phyloP scores from a whole-genome alignment of 306 rosid species.

The Rubus parviflorus region DNA sequence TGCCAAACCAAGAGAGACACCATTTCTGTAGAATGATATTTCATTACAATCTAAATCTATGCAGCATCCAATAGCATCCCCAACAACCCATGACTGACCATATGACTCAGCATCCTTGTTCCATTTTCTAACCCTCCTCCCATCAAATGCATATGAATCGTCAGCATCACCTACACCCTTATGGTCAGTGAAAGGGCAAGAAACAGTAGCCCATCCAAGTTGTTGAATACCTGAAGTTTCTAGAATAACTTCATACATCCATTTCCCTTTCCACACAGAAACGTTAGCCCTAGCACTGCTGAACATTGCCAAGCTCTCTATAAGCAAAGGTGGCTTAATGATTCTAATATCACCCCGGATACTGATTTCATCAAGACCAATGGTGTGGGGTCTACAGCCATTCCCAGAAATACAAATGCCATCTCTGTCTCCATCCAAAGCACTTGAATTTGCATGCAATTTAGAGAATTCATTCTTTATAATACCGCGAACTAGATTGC shows the following conservation, averaged over 20 bases:
- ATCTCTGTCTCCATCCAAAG: conserved; percentile 37
- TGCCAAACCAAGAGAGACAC: conserved; percentile 87
- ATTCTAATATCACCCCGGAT: conserved; percentile 77
- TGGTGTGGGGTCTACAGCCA: conserved; percentile 38
- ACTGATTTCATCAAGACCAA: conserved; percentile 65
- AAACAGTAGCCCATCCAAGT: conserved; percentile 95
- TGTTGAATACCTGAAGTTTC: conserved; percentile 97
- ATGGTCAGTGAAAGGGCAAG: conserved; percentile 85
- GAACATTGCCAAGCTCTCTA: conserved; percentile 89
- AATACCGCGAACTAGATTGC: conserved; percentile 44
- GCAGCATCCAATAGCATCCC: conserved; percentile 98
- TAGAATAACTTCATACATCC: conserved; percentile 94
- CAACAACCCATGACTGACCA: conserved; percentile 95
- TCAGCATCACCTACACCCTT: conserved; percentile 96
- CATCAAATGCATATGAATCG: conserved; percentile 98
- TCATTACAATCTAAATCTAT: conserved; percentile 82
- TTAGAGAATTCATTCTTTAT: conserved; percentile 56
- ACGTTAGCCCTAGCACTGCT: conserved; percentile 90
- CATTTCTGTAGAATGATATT: conserved; percentile 83
- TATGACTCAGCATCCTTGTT: conserved; percentile 77
- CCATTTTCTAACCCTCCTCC: conserved; percentile 90
- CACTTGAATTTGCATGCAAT: conserved; percentile 29
- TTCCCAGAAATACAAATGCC: conserved; percentile 47
- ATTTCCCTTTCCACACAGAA: conserved; percentile 88
- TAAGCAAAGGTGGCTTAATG: conserved; percentile 54